These are phyloP conservation scores for Lippia alba DNA, from an alignment of 305 asterid genomes.

Conservation along the genomic window DNA sequence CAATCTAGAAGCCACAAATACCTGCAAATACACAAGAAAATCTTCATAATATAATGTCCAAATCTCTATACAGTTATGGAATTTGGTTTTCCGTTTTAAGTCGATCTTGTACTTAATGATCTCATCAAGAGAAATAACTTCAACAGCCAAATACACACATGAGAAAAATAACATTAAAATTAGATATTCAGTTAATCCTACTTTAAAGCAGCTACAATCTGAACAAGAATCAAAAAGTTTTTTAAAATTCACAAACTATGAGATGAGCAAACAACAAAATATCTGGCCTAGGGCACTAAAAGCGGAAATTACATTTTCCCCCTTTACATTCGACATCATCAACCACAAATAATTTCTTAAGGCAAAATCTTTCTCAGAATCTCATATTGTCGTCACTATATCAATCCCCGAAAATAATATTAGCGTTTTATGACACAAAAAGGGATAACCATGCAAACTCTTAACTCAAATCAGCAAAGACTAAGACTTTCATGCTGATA, in stretches of 20 bases:
- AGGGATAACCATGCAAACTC: constrained; percentile 18
- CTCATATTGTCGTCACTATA: constrained; percentile 1
- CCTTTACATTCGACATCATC: neutral
- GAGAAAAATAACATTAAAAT: neutral
- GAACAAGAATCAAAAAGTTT: neutral
- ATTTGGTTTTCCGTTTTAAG: neutral
- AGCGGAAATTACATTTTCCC: neutral
- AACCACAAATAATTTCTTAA: neutral
- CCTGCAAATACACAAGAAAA: constrained; percentile 49
- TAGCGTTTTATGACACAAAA: constrained; percentile 14
- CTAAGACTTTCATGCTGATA: neutral
- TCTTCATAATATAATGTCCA: neutral
- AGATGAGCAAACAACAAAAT: neutral
- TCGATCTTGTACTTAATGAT: neutral
- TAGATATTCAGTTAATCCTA: neutral
- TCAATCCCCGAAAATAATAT: constrained; percentile 18
- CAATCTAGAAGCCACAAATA: constrained; percentile 92
- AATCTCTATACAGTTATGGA: neutral
- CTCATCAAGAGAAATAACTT: neutral
- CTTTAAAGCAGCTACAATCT: neutral
- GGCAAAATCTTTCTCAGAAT: constrained; percentile 10
- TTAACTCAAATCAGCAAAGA: neutral
- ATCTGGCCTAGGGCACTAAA: neutral
- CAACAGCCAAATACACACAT: neutral
- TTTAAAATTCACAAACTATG: neutral